Base-by-base conservation (phyloP, 2,329 filamentous ascomycete genomes). In the Colletotrichum simmondsii region DNA sequence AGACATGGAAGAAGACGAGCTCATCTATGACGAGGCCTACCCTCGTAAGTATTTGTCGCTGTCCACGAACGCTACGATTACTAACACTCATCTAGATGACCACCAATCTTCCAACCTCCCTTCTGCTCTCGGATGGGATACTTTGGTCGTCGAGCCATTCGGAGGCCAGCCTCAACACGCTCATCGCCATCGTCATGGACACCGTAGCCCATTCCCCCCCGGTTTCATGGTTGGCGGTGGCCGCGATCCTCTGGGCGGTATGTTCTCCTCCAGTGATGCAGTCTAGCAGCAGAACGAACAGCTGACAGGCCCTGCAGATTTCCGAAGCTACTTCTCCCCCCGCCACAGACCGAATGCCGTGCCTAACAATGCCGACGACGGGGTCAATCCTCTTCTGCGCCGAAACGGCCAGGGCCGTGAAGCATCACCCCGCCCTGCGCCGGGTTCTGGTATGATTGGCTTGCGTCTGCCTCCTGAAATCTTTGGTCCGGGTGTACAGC, bases 371-470 rank as follows among this genome's bases (percentile, higher is more conserved):
- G 87, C 89, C 42, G 95, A 98, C 75, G 95, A 98, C 79, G 95
- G 95, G 4, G 88, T 92, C 26, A 98, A 98, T 79, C 96, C 96
- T 56, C 87, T 98, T 14, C 90, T 98, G 66, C 93, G 95, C 75
- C 92, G 94, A 58, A 82, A 79, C 60, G 83, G 85, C 26, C 77
- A 82, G 30, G 81, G 79, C 28, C 83, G 84, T 68, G 87, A 91
- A 22, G 79, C 78, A 42, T 78, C 86, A 10, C 86, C 88, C 64
- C 88, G 89, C 60, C 83, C 84, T 57, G 81, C 83, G 52, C 83
- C 85, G 46, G 79, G 88, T 35, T 82, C 85, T n/a, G 86, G 85
- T 64, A 85, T 89, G 60, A 84, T 93, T 66, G 90, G 91, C 6
- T 78, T 89, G 28, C 85, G 87, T 37, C 79, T 89, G 60, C 85